A percentile compares a stretch with the other conserved stretches of the same genome.
Evolutionary conservation across 306 rosid genomes (phyloP).

Genomic region (Fragaria nilgerrensis): DNA sequence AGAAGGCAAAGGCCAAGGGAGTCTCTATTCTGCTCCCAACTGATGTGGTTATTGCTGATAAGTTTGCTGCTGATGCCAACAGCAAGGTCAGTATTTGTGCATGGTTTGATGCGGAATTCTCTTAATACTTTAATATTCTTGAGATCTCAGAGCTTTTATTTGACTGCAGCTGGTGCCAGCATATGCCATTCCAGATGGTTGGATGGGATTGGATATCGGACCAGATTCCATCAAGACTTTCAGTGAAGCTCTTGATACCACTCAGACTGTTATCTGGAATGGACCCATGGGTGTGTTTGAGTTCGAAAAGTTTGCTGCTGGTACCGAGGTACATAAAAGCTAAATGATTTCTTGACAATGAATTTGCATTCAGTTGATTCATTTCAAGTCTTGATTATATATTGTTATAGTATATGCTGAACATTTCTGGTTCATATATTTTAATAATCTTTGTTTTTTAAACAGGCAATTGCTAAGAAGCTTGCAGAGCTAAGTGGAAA

Average conservation of each 20-base stretch:
- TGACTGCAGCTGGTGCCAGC: slow-evolving; percentile 72
- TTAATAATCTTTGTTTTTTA: not conserved
- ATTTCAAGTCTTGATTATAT: not conserved
- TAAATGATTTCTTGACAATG: not conserved
- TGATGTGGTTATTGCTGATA: slow-evolving; percentile 83
- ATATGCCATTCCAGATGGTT: slow-evolving; percentile 76
- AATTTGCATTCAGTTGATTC: not conserved
- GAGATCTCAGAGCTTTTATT: not conserved
- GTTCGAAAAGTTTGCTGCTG: slow-evolving; percentile 80
- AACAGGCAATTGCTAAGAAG: slow-evolving; percentile 79
- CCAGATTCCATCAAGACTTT: slow-evolving; percentile 85
- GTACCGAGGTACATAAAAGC: slow-evolving; percentile 63
- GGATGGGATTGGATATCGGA: slow-evolving; percentile 99
- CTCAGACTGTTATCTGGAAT: slow-evolving; percentile 85
- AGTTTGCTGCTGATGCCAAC: slow-evolving; percentile 88
- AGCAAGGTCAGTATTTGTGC: slow-evolving; percentile 52
- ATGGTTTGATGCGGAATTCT: not conserved
- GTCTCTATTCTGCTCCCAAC: slow-evolving; percentile 87
- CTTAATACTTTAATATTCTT: not conserved
- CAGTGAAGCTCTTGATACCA: slow-evolving; percentile 60
- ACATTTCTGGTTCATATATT: not conserved
- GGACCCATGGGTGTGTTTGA: slow-evolving; percentile 99
- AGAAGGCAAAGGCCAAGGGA: slow-evolving; percentile 85
- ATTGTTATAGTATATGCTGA: not conserved
- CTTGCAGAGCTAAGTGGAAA: slow-evolving; percentile 85